Evolutionary conservation across 352 stramenopile species (phyloP).

Genomic region (Peronospora tabacina): DNA sequence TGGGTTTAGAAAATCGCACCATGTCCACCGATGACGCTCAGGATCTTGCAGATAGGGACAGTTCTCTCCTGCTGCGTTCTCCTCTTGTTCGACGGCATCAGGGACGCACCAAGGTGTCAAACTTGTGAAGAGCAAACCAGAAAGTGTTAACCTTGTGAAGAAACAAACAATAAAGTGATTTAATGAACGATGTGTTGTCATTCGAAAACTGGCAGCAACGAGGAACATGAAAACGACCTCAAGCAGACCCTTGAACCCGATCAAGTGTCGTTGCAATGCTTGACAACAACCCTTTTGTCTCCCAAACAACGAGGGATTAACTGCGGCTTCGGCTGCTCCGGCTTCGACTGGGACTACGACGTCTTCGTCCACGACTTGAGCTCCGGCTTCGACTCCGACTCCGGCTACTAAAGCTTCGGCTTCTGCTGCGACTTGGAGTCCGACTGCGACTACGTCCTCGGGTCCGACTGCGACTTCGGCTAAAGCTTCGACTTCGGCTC

Average conservation of each 20-base stretch:
- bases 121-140: constrained; percentile 12
- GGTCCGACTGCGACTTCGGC: constrained; percentile 15
- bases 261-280: constrained; percentile 7
- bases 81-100: constrained; percentile 43
- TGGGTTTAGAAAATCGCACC: constrained; percentile 24
- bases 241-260: too few relatives aligned
- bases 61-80: constrained; percentile 13
- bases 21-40: constrained; percentile 31
- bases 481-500: constrained; percentile 26
- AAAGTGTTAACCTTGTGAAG: constrained; percentile 20
- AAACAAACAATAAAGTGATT: not conserved
- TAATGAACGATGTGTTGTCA: constrained; percentile 24
- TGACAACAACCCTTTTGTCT: constrained; percentile 1
- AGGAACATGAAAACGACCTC: not conserved
- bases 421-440: constrained; percentile 21
- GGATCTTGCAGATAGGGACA: constrained; percentile 14
- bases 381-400: constrained; percentile 30
- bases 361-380: constrained; percentile 24
- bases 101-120: constrained; percentile 18
- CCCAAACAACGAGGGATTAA: not conserved
- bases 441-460: constrained; percentile 25
- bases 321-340: constrained; percentile 26
- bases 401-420: constrained; percentile 26
- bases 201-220: constrained; percentile 16
- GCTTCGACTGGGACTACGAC: constrained; percentile 23